These are phyloP conservation scores for Talaromyces atroroseus DNA, from an alignment of 2,329 filamentous ascomycete species.

Conservation along the genomic window DNA sequence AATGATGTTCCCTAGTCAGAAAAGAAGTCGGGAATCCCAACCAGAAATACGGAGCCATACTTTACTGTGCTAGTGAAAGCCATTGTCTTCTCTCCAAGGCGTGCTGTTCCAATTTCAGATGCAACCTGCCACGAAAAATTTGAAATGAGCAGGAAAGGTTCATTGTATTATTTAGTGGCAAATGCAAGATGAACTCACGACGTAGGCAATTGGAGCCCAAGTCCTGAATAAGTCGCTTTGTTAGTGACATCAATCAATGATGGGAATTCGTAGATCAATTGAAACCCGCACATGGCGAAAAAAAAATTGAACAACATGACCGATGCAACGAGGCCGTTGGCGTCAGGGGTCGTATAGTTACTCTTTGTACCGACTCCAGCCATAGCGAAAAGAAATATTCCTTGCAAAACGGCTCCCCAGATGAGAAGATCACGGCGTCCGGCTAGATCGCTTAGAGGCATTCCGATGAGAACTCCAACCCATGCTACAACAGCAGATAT, in stretches of 20 bases:
- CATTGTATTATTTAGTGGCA: neutral
- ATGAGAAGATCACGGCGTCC: neutral
- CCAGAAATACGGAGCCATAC: neutral
- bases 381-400: neutral
- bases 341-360: neutral
- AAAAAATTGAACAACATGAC: neutral
- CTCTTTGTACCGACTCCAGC: neutral
- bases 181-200: neutral
- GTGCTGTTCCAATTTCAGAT: neutral
- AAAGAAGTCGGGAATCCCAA: neutral
- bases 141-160: too few species aligned
- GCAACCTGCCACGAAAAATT: neutral
- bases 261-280: neutral
- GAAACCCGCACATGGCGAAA: neutral
- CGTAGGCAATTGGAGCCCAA: neutral
- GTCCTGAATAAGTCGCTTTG: neutral
- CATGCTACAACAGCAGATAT: neutral
- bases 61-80: neutral
- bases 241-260: neutral
- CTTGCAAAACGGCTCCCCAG: neutral
- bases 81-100: neutral
- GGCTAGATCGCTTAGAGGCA: neutral
- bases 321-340: neutral
- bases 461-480: neutral
- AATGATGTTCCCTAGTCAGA: neutral